Evolutionary conservation across 1,284 basidiomycete genomes (phyloP).

Genomic region (Ceratobasidium sp.): DNA sequence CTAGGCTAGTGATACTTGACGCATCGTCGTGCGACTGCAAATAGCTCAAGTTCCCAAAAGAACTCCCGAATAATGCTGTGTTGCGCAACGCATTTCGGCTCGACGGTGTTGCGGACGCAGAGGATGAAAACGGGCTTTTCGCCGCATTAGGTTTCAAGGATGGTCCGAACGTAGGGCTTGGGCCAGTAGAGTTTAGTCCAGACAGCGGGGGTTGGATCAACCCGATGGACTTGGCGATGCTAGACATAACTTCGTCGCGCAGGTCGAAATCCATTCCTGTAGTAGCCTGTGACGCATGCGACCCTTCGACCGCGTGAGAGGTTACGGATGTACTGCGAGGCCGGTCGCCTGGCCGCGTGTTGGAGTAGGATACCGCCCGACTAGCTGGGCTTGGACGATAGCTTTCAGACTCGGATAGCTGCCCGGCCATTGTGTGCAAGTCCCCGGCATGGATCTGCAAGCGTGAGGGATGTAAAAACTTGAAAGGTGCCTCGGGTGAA

Average conservation of each 20-base stretch:
- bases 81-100: slow-evolving; percentile 51
- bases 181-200: slow-evolving; percentile 9
- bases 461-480: slow-evolving; percentile 57
- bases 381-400: slow-evolving; percentile 36
- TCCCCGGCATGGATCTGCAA: slow-evolving; percentile 74
- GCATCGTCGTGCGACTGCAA: slow-evolving; percentile 72
- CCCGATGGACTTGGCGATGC: slow-evolving; percentile 97
- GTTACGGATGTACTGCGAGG: slow-evolving; percentile 33
- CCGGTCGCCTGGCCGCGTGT: slow-evolving; percentile 23
- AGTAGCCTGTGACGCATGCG: slow-evolving; percentile 35
- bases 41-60: slow-evolving; percentile 87
- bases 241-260: slow-evolving; percentile 94
- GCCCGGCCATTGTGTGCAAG: slow-evolving; percentile 61
- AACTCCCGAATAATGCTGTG: slow-evolving; percentile 69
- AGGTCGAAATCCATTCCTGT: slow-evolving; percentile 82
- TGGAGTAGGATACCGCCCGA: slow-evolving; percentile 28
- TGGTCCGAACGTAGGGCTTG: slow-evolving; percentile 22
- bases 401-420: slow-evolving; percentile 31
- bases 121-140: slow-evolving; percentile 32
- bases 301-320: slow-evolving; percentile 32
- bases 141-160: neutral
- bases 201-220: slow-evolving; percentile 83
- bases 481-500: slow-evolving; percentile 30
- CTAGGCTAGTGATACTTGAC: slow-evolving; percentile 67
- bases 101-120: slow-evolving; percentile 24